These are phyloP conservation scores for Lathyrus oleraceus DNA, from an alignment of 306 rosid species.

Conservation along the genomic window DNA sequence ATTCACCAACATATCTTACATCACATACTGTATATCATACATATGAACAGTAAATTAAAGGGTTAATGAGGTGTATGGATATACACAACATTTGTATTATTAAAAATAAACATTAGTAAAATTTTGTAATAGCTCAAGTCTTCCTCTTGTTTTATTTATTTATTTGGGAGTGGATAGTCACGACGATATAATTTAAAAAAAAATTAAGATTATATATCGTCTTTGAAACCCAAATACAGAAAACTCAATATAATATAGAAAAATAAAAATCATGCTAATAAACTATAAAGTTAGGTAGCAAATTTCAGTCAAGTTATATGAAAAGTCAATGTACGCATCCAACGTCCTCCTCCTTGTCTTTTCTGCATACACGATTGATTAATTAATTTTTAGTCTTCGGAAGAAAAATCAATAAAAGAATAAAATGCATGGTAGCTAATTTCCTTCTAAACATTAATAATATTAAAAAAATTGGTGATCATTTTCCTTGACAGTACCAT, in stretches of 20 bases:
- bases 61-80: no score
- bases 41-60: no score
- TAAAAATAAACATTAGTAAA: not conserved
- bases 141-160: not conserved
- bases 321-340: slow-evolving; percentile 23
- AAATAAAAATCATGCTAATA: not conserved
- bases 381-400: not conserved
- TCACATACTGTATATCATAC: no score
- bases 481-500: not conserved
- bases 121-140: not conserved
- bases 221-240: not conserved
- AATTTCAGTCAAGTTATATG: not conserved
- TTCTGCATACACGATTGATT: not conserved
- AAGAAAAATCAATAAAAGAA: not conserved
- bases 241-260: not conserved
- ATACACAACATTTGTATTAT: not conserved
- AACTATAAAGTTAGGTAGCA: slow-evolving; percentile 21
- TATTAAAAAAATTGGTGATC: slow-evolving; percentile 1
- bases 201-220: not conserved
- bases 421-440: not conserved
- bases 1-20: no score
- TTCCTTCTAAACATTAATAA: slow-evolving; percentile 13
- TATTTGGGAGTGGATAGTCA: not conserved
- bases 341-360: not conserved
- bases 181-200: not conserved